A percentile compares a stretch with the other conserved stretches of the same genome.
These are phyloP conservation scores for Penicillium canariense DNA, from an alignment of 495 filamentous ascomycete species.

Conservation along the genomic window DNA sequence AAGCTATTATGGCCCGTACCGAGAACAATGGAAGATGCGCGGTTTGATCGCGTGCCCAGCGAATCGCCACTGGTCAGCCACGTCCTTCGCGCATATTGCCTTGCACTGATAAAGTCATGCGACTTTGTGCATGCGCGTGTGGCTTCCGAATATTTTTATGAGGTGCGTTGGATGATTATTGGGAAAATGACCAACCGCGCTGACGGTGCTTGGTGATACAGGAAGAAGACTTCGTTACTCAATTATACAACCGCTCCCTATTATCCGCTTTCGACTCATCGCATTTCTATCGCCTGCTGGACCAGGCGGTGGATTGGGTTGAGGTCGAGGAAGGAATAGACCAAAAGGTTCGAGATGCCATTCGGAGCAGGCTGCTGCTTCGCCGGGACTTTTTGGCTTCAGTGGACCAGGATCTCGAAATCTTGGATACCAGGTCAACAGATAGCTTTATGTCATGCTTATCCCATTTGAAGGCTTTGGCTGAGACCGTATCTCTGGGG, in stretches of 20 bases:
- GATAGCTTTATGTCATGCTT: conserved; percentile 44
- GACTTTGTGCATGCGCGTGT: conserved; percentile 74
- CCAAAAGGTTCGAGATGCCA: conserved; percentile 54
- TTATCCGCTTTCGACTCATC: conserved; percentile 59
- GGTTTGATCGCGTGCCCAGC: conserved; percentile 53
- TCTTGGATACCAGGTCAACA: conserved; percentile 37
- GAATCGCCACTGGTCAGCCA: conserved; percentile 55
- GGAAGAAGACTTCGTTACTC: conserved; percentile 96
- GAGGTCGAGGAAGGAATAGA: conserved; percentile 46
- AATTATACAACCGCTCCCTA: conserved; percentile 78
- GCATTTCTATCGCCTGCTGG: conserved; percentile 58
- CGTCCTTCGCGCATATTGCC: conserved; percentile 80
- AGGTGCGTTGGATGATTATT: conserved; percentile 52
- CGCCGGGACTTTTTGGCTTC: conserved; percentile 59
- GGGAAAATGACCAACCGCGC: background rate
- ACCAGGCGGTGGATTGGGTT: conserved; percentile 57
- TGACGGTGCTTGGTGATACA: conserved; percentile 29
- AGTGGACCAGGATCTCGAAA: conserved; percentile 45
- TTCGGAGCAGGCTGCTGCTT: conserved; percentile 61
- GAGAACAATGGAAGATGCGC: conserved; percentile 62
- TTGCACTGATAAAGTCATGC: conserved; percentile 81
- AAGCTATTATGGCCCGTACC: conserved; percentile 72
- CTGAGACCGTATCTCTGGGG: conserved; percentile 58
- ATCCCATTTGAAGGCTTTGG: conserved; percentile 48
- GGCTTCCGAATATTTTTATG: conserved; percentile 77